Percentiles rank a stretch among this genome's conserved stretches.
Evolutionary conservation across 306 rosid species (phyloP).

Genomic region (Adenanthera pavonina): DNA sequence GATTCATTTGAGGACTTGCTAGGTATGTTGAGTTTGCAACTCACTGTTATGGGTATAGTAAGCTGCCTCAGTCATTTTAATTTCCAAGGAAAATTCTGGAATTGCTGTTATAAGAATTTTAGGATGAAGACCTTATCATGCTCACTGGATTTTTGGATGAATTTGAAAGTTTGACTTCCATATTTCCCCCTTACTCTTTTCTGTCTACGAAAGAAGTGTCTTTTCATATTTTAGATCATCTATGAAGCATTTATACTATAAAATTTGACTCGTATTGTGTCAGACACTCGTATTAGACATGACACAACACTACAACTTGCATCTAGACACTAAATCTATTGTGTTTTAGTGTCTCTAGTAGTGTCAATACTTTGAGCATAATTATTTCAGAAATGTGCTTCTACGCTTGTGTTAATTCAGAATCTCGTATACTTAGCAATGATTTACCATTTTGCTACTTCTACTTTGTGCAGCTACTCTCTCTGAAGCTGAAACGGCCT

Average conservation of each 20-base stretch:
- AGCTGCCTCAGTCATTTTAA: not conserved
- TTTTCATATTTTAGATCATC: not conserved
- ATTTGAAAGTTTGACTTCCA: not conserved
- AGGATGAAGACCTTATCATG: not conserved
- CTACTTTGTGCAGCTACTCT: constrained; percentile 78
- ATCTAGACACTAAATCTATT: not conserved
- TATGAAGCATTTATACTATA: not conserved
- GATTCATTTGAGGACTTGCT: constrained; percentile 92
- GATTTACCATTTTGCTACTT: not conserved
- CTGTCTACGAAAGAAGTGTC: not conserved
- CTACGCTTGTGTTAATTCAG: constrained; percentile 9
- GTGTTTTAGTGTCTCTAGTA: not conserved
- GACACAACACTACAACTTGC: not conserved
- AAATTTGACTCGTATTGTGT: not conserved
- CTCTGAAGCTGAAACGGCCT: constrained; percentile 87
- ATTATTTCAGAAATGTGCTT: not conserved
- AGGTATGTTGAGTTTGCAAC: constrained; percentile 64
- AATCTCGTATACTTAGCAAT: constrained; percentile 11
- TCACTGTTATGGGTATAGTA: constrained; percentile 24
- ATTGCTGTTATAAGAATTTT: constrained; percentile 20
- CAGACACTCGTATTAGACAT: not conserved
- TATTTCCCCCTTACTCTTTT: not conserved
- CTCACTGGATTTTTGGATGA: constrained; percentile 17
- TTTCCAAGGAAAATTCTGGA: constrained; percentile 11
- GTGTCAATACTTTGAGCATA: not conserved